Base-by-base conservation (phyloP, 192 early-diverging fungal species). In the Phycomyces blakesleeanus region DNA sequence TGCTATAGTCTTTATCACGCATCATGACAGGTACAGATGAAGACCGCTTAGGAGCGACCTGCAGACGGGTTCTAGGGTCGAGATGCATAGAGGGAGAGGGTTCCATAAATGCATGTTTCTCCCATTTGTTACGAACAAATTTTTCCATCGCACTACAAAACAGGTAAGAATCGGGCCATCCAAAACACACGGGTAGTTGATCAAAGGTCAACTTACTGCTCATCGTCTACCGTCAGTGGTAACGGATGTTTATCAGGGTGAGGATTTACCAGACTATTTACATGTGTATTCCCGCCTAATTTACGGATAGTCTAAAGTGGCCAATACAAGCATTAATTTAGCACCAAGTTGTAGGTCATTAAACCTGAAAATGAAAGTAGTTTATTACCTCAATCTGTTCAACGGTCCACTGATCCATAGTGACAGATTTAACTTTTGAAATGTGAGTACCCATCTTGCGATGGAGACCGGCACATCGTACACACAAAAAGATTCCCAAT, bases 121-220 rank as follows among this genome's bases (percentile, higher is more conserved):
- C 93, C 75, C 95, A 98, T 77, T 98, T 98, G 76, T 92, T 85
- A 22, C 93, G 86, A 57, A 98, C 94, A 66, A 88, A 95, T 47
- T 80, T 79, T 68, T 96, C 93, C 81, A 97, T 86, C 24, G 91
- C 91, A 29, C 88, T 87, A 75, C 68, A 47, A 49, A 60, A 40
- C 41, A 52, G 14, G 18, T 20, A 18, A 26, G 26, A 38, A 34
- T 50, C n/a, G 14, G 38, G n/a, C n/a, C n/a, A n/a, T n/a, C 12
- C 16, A 26, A 57, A 26, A 20, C 11, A 58, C 6, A 47, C 21
- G 7, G 18, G 1, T 22, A 47, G 14, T 5, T 60, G 22, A 24
- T 4, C 16, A 38, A 22, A 52, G 22, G 16, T 37, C 5, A 10
- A 65, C 67, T 61, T 75, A 83, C 81, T 76, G 73, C 56, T 78